phyloP scores from a whole-genome alignment of 306 rosid species.

The Psophocarpus tetragonolobus region DNA sequence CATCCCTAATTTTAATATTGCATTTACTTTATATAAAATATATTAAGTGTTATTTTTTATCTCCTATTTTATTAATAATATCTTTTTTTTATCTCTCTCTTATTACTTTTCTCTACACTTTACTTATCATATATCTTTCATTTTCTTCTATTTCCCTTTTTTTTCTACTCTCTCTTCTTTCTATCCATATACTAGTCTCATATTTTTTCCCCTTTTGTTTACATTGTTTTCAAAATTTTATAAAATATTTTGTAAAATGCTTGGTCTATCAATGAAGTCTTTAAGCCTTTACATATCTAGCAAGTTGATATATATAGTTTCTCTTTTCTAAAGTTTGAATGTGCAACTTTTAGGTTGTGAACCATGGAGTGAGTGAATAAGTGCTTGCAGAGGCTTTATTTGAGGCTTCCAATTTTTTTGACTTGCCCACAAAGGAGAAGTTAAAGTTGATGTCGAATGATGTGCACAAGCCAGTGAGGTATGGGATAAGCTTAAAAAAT shows the following conservation, averaged over 20 bases:
- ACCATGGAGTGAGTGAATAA: constrained; percentile 52
- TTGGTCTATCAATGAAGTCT: not conserved
- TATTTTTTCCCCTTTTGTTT: not conserved
- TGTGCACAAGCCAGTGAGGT: constrained; percentile 54
- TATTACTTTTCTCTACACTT: too few species aligned
- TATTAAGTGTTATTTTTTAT: too few species aligned
- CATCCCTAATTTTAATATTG: too few species aligned
- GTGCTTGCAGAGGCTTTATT: constrained; percentile 46
- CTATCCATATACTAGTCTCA: too few species aligned
- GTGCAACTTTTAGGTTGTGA: constrained; percentile 40
- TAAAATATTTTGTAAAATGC: not conserved
- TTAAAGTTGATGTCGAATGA: constrained; percentile 48
- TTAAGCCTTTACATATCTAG: not conserved
- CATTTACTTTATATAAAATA: too few species aligned
- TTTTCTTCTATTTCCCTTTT: too few species aligned
- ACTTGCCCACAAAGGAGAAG: constrained; percentile 47
- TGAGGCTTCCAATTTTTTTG: constrained; percentile 46
- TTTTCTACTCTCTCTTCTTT: too few species aligned
- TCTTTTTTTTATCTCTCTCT: too few species aligned
- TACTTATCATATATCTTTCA: too few species aligned
- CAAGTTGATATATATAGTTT: not conserved
- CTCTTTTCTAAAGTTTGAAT: not conserved
- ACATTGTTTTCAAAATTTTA: not conserved
- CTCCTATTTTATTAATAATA: too few species aligned
- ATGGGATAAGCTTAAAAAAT: constrained; percentile 52